Base-by-base conservation (phyloP, 2,329 filamentous ascomycete genomes). In the Aspergillus sp. region DNA sequence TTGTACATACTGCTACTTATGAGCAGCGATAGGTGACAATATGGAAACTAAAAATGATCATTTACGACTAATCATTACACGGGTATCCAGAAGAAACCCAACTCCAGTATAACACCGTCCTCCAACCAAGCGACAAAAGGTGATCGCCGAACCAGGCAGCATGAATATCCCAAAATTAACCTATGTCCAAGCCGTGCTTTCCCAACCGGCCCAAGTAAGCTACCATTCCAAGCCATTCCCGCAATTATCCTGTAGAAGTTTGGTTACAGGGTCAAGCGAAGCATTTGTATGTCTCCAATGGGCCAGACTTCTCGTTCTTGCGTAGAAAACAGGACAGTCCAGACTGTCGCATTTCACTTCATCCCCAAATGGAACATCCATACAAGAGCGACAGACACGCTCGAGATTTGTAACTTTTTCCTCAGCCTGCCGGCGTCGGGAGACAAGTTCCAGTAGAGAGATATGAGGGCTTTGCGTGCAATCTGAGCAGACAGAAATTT, bases 301-400 rank as follows among this genome's bases (percentile, higher is more conserved):
- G 19, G 75, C 68, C 48, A 64, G 60, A 57, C 75, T 69, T 57
- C 76, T 70, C 4, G 70, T 76, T 40, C 77, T 65, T 4, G 75
- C 73, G 75, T 96, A 98, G 66, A 96, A 98, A 0, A 96, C 91
- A 0, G 93, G 90, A 70, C 95, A 99, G 75, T 96, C 93, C 71
- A 90, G 86, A 72, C 90, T 96, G 69, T 96, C 91, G 70, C 95
- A 99, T 41, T 76, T 81, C n/a, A 97, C 87, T 35, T 89, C 86
- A 39, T 97, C 93, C 2, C 85, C 78, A 62, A 87, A 88, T 3
- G 88, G 81, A 17, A 93, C 70, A 0, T 86, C 87, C 40, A 91
- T 87, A 73, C 95, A 99, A 66, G 85, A 90, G 59, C 89, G 86
- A 74, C 95, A 99, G 8, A 96, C 79, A 50, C 80, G 81, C 40